Conservation (phyloP, 2,329 filamentous ascomycete species). For the Paecilomyces niveus region DNA sequence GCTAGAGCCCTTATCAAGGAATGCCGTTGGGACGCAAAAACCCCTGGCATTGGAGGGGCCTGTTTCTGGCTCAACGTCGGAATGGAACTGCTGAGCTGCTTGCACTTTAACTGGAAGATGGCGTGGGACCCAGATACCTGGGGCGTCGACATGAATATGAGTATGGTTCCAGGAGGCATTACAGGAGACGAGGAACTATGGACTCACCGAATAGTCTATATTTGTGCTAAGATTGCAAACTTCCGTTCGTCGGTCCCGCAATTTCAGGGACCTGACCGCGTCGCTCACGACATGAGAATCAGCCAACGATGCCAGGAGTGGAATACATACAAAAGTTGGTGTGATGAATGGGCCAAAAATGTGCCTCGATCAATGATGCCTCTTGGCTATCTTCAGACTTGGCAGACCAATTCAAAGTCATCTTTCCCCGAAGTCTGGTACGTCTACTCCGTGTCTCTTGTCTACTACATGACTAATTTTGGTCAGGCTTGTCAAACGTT, state of each 20-base stretch:
- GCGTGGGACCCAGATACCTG: slow-evolving; percentile 88
- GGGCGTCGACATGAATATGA: slow-evolving; percentile 75
- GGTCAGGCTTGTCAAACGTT: slow-evolving; percentile 68
- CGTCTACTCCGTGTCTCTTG: slow-evolving; percentile 19
- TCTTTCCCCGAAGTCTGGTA: slow-evolving; percentile 82
- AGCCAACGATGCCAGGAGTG: slow-evolving; percentile 67
- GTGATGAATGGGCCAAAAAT: slow-evolving; percentile 71
- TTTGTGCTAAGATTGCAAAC: slow-evolving; percentile 79
- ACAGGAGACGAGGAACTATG: slow-evolving; percentile 69
- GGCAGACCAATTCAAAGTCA: slow-evolving; percentile 61
- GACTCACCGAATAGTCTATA: slow-evolving; percentile 83
- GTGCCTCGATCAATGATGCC: slow-evolving; percentile 84
- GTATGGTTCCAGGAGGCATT: slow-evolving; percentile 43
- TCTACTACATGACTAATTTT: slow-evolving; percentile 1
- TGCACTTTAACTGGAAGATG: slow-evolving; percentile 79
- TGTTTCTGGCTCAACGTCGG: slow-evolving; percentile 94
- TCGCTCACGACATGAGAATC: slow-evolving; percentile 52
- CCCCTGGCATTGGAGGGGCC: slow-evolving; percentile 70
- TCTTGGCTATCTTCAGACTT: slow-evolving; percentile 66
- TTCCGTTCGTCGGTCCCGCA: slow-evolving; percentile 66
- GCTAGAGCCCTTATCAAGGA: slow-evolving; percentile 81
- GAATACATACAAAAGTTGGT: slow-evolving; percentile 71
- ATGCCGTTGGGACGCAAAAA: slow-evolving; percentile 78
- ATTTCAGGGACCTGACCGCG: slow-evolving; percentile 53
- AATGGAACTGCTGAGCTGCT: slow-evolving; percentile 81